A percentile compares a stretch with the other conserved stretches of the same genome.
Conservation (phyloP, 352 stramenopile species). For the Pilasporangium apinafurcum region DNA sequence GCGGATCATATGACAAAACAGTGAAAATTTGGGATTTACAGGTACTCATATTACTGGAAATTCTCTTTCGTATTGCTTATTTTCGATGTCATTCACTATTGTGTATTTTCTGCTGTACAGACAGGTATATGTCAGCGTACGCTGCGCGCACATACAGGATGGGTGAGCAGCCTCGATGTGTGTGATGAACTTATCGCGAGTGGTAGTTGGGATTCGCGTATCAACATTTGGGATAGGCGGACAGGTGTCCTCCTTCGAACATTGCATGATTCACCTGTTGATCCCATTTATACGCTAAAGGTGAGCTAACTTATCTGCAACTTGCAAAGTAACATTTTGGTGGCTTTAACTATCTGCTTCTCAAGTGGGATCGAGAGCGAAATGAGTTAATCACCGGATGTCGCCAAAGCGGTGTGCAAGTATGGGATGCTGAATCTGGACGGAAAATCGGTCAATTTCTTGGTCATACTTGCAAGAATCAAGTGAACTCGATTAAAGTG, state of each 20-base stretch:
- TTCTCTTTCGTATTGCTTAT: too few species aligned
- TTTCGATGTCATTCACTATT: background rate
- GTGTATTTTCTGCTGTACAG: background rate
- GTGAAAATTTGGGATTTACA: conserved; percentile 25
- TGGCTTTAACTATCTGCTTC: background rate
- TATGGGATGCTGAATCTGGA: conserved; percentile 17
- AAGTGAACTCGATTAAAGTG: conserved; percentile 23
- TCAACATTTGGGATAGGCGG: conserved; percentile 14
- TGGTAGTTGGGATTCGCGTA: conserved; percentile 13
- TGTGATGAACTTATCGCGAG: conserved; percentile 5
- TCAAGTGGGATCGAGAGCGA: conserved; percentile 10
- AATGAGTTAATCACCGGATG: conserved; percentile 14
- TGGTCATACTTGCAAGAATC: conserved; percentile 13
- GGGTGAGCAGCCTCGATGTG: conserved; percentile 12
- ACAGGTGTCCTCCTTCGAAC: conserved; percentile 11
- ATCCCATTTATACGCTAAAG: conserved; percentile 22
- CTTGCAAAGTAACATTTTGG: background rate
- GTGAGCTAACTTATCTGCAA: conserved; percentile 1
- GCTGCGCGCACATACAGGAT: conserved; percentile 16
- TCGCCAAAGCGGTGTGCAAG: conserved; percentile 12
- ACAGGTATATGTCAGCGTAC: conserved; percentile 14
- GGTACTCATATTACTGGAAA: background rate
- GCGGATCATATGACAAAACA: conserved; percentile 29
- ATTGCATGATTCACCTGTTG: conserved; percentile 8
- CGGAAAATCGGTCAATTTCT: conserved; percentile 10